Evolutionary conservation across 352 stramenopile species (phyloP), one percentile per base, ranked within the genome.

Genomic region (Globisporangium mamillatum): DNA sequence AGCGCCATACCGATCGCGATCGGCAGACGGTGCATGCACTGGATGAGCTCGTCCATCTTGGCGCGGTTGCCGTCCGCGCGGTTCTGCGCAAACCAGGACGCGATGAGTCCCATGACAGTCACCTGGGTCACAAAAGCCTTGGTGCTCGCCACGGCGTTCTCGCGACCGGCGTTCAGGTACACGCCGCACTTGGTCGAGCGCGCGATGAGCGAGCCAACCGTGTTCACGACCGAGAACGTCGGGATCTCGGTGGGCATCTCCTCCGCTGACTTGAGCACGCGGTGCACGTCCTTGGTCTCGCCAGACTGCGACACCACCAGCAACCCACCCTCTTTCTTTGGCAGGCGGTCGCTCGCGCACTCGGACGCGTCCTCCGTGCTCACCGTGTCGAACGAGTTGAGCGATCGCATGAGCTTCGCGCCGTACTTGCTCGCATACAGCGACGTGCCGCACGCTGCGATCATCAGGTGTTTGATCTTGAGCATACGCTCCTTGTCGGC

Each of bases 81-180:
- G 89, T 88, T 93, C 79, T 99, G 91, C 46, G 92, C 93, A 84
- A 98, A 87, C 92, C 92, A 98, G 7, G 87, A 80, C 16, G 92
- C 88, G 71, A 98, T 96, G 18, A 98, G 78, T 2, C 86, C 88
- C 78, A 98, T 87, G 66, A 97, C 92, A 0, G 92, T 97, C 46
- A 93, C 96, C 75, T 99, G 98, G 20, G 96, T 99, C 18, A 98
- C 98, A 71, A 99, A 99, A 0, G 98, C 97, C 83, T 99, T 99
- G 41, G 98, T 99, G 74, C 92, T 98, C 4, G 98, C 98, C 14
- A 99, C 98, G 6, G 97, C 97, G 70, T 98, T 99, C 72, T 99
- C 98, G 53, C 97, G 93, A 36, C 98, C 98, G 29, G 97, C 97
- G 74, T 99, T 99, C 63, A 99, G 93, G 79, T 99, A 99, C 25